Percentiles rank a stretch among this genome's conserved stretches.
These are phyloP conservation scores for Penicillium flavigenum DNA, from an alignment of 495 filamentous ascomycete genomes.

Conservation along the genomic window DNA sequence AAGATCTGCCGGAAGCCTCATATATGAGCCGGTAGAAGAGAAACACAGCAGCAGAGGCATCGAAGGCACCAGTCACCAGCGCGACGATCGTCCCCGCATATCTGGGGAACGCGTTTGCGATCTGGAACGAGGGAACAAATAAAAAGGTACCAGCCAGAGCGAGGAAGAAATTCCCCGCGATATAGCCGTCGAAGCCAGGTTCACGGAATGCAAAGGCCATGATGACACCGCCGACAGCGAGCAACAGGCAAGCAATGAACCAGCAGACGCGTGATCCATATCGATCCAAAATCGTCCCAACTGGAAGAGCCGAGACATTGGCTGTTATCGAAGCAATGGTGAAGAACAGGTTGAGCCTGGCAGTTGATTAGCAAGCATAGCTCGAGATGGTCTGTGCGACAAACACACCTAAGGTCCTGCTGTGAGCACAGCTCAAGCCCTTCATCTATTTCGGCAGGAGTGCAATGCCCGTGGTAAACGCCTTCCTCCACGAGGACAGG, in stretches of 20 bases:
- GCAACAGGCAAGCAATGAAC: constrained; percentile 51
- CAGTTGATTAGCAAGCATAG: constrained; percentile 2
- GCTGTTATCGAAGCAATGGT: constrained; percentile 87
- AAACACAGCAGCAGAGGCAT: constrained; percentile 67
- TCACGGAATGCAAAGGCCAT: constrained; percentile 57
- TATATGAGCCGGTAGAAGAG: constrained; percentile 63
- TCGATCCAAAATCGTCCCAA: constrained; percentile 65
- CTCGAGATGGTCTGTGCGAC: background rate
- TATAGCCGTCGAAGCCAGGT: constrained; percentile 59
- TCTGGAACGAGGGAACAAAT: constrained; percentile 69
- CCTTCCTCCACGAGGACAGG: constrained; percentile 65
- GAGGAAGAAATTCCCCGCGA: constrained; percentile 62
- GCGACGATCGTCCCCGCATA: constrained; percentile 66
- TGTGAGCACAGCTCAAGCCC: constrained; percentile 57
- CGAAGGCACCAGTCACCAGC: constrained; percentile 68
- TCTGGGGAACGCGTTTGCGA: constrained; percentile 68
- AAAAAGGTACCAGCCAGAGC: constrained; percentile 67
- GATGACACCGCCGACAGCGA: constrained; percentile 57
- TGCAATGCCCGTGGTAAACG: constrained; percentile 62
- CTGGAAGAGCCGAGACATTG: constrained; percentile 75
- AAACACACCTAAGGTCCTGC: constrained; percentile 60
- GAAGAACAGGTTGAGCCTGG: constrained; percentile 67
- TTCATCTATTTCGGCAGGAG: constrained; percentile 41
- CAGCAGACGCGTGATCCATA: constrained; percentile 64
- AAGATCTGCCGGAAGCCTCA: constrained; percentile 46